Evolutionary conservation across 108 stramenopile genomes (phyloP), one percentile per base, ranked within the genome.

Genomic region (Pseudonitzschia pungens): DNA sequence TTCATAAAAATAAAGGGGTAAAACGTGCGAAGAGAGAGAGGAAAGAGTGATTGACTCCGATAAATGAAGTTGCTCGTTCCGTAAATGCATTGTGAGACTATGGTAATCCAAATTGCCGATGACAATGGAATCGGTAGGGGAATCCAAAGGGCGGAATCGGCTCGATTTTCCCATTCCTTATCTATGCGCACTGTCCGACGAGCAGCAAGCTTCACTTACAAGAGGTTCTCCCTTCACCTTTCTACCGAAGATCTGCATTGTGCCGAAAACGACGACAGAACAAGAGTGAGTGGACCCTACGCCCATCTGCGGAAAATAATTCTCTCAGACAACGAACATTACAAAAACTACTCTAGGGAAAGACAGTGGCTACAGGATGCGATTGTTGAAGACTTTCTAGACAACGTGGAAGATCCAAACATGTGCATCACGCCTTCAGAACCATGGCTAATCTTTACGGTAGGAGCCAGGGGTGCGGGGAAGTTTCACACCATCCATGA

Each of bases 351-450:
- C 56, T 28, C 50, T 1, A 24, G 85, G 27, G 79, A 90, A 54
- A 79, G 97, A 29, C 95, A 96, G 75, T 81, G 84, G 82, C 82
- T 96, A 9, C 97, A 97, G 76, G 94, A 96, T 80, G 77, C 74
- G 36, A 87, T 94, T 33, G 87, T 96, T 41, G 82, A 86, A 9
- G 85, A 77, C 62, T 52, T 70, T 28, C 20, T 71, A 18, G 64
- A 70, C 44, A 52, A 64, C 0, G 70, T 69, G 22, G 76, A 55
- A 54, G 71, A 60, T 60, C 20, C 26, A 22, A 24, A 65, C 18
- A 21, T 51, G 40, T 51, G 73, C 24, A 64, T 69, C 22, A 90
- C 92, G 29, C 92, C 92, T 6, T 89, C 84, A 45, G 87, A 91
- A 68, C 90, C 89, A 21, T 96, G 89, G 89, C 66, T 92, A 40